Conservation (phyloP, 176 grass and related monocot species). For the Musa acuminata region DNA sequence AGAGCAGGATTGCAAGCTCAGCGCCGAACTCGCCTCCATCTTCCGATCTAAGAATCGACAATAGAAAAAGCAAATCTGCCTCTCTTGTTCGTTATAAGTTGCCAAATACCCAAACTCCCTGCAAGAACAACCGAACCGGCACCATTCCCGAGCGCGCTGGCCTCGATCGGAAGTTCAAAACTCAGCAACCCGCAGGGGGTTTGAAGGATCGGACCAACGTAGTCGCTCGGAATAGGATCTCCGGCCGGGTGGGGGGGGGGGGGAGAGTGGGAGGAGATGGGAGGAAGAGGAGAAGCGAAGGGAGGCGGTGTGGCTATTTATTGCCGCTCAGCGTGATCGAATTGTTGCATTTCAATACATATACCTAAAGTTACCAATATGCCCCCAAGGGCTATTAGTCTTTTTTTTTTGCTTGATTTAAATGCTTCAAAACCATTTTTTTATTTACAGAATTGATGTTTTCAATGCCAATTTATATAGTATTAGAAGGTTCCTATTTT, state of each 20-base stretch:
- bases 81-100: not conserved
- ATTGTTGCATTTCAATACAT: not conserved
- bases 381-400: not conserved
- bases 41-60: not conserved
- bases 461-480: too few species aligned
- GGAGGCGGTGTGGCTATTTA: not conserved
- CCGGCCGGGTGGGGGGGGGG: not conserved
- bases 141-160: not conserved
- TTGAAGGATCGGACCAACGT: not conserved
- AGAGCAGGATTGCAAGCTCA: slow-evolving; percentile 21
- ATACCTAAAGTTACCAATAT: not conserved
- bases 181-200: not conserved
- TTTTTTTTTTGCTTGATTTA: not conserved
- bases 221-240: not conserved
- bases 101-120: not conserved
- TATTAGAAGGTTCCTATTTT: too few species aligned
- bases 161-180: not conserved
- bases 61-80: not conserved
- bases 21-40: slow-evolving; percentile 17
- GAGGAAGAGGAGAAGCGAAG: not conserved
- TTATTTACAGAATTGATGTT: too few species aligned
- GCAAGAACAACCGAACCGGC: not conserved
- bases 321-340: not conserved
- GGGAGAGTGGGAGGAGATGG: not conserved
- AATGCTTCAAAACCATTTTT: not conserved